Base-by-base conservation (phyloP, 768 basidiomycete genomes). In the Lentinula aciculospora region DNA sequence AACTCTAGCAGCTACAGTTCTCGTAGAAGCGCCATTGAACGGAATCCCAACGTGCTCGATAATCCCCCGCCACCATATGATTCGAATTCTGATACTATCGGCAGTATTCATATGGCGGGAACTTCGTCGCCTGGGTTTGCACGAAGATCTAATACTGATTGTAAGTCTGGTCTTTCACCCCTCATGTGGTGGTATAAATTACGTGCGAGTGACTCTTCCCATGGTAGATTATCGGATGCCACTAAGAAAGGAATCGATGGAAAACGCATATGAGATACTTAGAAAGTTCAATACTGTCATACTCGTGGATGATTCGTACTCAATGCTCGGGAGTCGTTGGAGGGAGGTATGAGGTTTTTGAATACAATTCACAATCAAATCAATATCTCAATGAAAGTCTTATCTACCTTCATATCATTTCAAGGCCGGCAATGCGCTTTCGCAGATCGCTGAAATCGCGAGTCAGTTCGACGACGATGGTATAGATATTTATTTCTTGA, bases 401-500 rank as follows among this genome's bases (percentile, higher is more conserved):
- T 34, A 17, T 10, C 53, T 23, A n/a, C 37, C 36, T 48, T 42
- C n/a, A 55, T 51, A 64, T 36, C n/a, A n/a, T 27, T 49, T 17
- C 44, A n/a, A 82, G 78, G 77, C 81, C 2, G 63, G 69, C 42
- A 64, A 72, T 19, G 81, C 81, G 1, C 70, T 86, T 29, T 74
- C 75, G 40, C 66, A 69, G 2, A 71, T 88, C 9, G 83, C 82
- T 12, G 69, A 74, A 6, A 68, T 69, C 5, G 83, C 83, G 0
- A 67, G 74, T 1, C 59, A 66, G 39, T 85, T 86, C 53, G 84
- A 84, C 60, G 64, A 61, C 5, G 78, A 85, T 57, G 86, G 86
- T 2, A 78, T 88, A 39, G 85, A 87, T 58, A 72, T 87, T 3
- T 68, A 81, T 61, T 88, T 88, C 69, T 63, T 88, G 54, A 86